Base-by-base conservation (phyloP, 257 asterid species). In the Primulina tabacum region DNA sequence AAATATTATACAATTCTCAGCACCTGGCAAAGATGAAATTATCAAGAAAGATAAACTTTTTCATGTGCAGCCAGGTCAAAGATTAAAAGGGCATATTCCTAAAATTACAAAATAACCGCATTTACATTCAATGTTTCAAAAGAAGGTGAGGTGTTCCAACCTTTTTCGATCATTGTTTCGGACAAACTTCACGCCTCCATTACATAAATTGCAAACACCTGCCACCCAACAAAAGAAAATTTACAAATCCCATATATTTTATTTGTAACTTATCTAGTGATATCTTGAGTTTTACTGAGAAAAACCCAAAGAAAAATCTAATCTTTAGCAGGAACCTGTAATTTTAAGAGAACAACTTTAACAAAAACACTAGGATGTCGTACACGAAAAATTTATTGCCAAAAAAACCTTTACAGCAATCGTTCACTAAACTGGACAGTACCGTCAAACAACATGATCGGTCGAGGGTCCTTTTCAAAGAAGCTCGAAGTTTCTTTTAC, bases 401-500 rank as follows among this genome's bases (percentile, higher is more conserved):
- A 32, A 38, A 14, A 33, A 18, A 14, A 12, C 29, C 52, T 2
- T 8, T 7, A 24, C 1, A 1, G 28, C 1, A 43, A 67, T 28
- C 11, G 32, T 0, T 0, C 4, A 34, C 29, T 62, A 35, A 57
- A 50, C 72, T 32, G 26, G 59, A 21, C 11, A 24, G 60, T 85
- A 90, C 97, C 98, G 75, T 92, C 98, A 70, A 92, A 92, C 61
- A 92, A 75, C 98, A 92, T 90, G 79, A 92, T 92, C 10, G 98
- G 98, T 53, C 98, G 90, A 52, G 90, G 80, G 77, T 92, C 98
- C 74, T 72, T 81, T 47, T 85, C 85, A 82, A 90, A 92, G 83
- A 83, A 92, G 78, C 71, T 80, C 17, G 84, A 64, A 53, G 96
- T 88, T 76, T 88, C 96, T 82, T 86, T 80, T 63, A 70, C 85